These are phyloP conservation scores for Scedosporium minutisporum DNA, from an alignment of 2,329 filamentous ascomycete species.

Conservation along the genomic window DNA sequence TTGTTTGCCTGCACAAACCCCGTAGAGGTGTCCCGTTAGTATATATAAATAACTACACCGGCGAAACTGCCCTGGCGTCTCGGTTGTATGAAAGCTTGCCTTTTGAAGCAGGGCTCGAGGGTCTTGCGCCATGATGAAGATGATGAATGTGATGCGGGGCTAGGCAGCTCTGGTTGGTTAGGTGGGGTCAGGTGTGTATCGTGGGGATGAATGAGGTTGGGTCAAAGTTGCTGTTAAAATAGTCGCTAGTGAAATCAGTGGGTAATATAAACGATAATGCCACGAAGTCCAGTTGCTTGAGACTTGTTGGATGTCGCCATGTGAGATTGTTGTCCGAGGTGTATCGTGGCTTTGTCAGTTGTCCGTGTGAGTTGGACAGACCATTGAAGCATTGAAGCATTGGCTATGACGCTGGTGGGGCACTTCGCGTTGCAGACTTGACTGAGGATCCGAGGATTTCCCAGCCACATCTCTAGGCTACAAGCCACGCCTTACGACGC, in stretches of 20 bases:
- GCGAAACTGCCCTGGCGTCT: background rate
- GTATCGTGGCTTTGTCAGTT: background rate
- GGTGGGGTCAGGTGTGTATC: background rate
- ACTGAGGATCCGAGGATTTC: too few relatives aligned
- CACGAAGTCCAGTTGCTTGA: background rate
- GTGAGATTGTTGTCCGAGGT: too few relatives aligned
- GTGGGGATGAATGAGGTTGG: background rate
- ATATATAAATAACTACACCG: background rate
- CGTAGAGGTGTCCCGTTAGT: background rate
- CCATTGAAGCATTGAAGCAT: background rate
- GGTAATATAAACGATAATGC: background rate
- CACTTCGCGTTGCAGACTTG: background rate
- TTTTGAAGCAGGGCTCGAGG: conserved; percentile 71
- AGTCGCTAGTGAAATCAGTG: background rate
- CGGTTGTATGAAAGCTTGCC: conserved; percentile 32
- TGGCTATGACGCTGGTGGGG: background rate
- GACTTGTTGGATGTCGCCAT: background rate
- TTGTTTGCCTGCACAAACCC: conserved; percentile 67
- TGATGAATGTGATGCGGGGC: background rate
- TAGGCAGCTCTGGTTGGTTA: background rate
- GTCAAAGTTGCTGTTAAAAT: background rate
- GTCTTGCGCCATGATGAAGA: conserved; percentile 57
- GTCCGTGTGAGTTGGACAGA: background rate
- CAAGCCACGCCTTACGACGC: too few relatives aligned
- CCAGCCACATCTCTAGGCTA: too few relatives aligned